Percentiles rank a stretch among this genome's conserved stretches.
Evolutionary conservation across 768 basidiomycete species (phyloP).

Genomic region (Amanita muscaria): DNA sequence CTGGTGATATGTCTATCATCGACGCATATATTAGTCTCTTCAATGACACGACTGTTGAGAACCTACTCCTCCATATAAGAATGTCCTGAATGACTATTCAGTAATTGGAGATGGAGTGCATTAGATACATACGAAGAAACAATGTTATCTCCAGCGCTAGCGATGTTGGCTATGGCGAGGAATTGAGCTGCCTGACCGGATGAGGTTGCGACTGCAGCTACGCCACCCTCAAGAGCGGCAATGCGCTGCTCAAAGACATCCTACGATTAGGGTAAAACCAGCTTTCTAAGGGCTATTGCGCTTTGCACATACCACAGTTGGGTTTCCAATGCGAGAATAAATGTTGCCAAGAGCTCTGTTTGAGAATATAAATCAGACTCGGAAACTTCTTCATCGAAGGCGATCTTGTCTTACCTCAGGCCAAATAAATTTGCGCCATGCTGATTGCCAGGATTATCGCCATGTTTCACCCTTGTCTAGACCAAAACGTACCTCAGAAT

Average conservation of each 20-base stretch:
- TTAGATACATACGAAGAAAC: constrained; percentile 48
- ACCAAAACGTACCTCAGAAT: constrained; percentile 42
- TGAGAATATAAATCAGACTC: not conserved
- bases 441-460: constrained; percentile 21
- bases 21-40: not conserved
- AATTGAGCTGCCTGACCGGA: constrained; percentile 78
- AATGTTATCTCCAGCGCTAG: constrained; percentile 67
- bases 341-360: constrained; percentile 52
- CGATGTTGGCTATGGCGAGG: constrained; percentile 54
- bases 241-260: constrained; percentile 76
- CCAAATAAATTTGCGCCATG: constrained; percentile 70
- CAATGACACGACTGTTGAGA: not conserved
- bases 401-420: constrained; percentile 30
- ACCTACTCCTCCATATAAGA: constrained; percentile 61
- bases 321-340: constrained; percentile 64
- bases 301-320: constrained; percentile 42
- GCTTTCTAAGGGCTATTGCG: not conserved
- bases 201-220: constrained; percentile 63
- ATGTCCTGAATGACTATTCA: constrained; percentile 32
- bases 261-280: constrained; percentile 22
- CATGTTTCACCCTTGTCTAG: not conserved
- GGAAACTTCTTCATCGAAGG: not conserved
- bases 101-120: too few relatives aligned
- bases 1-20: constrained; percentile 57
- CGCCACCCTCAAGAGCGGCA: constrained; percentile 73